phyloP scores from a whole-genome alignment of 352 stramenopile species.

The Phytopythium sindhum region DNA sequence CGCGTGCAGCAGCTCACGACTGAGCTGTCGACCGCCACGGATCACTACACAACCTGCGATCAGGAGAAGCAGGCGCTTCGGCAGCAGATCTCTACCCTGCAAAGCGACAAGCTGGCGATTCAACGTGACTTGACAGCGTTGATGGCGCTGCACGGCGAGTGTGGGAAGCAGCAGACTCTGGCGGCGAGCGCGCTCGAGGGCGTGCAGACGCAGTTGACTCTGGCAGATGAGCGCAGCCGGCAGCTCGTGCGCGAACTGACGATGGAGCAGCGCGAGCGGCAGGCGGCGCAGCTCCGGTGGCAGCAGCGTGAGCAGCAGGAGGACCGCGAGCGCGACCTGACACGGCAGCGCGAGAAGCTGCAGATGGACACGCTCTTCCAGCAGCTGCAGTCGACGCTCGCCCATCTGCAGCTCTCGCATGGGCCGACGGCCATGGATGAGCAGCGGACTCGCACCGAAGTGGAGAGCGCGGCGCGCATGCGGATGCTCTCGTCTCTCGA shows the following conservation, averaged over 20 bases:
- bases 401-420: conserved; percentile 44
- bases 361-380: conserved; percentile 46
- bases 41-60: conserved; percentile 1
- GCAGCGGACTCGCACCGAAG: conserved; percentile 25
- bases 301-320: conserved; percentile 28
- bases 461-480: conserved; percentile 51
- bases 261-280: conserved; percentile 25
- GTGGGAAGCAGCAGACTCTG: conserved; percentile 20
- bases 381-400: conserved; percentile 55
- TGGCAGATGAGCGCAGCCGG: conserved; percentile 27
- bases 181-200: conserved; percentile 25
- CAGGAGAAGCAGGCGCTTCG: conserved; percentile 18
- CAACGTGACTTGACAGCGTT: conserved; percentile 16
- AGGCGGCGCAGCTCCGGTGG: conserved; percentile 25
- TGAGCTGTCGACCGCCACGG: neutral
- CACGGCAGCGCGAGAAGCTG: conserved; percentile 33
- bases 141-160: conserved; percentile 20
- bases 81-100: conserved; percentile 14
- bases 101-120: conserved; percentile 10
- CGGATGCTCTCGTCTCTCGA: conserved; percentile 68
- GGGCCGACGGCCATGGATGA: conserved; percentile 34
- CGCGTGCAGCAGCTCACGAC: neutral
- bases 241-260: conserved; percentile 19
- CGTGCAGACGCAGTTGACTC: conserved; percentile 22
- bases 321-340: conserved; percentile 34